Base-by-base conservation (phyloP, 148 eudicot genomes). In the Vaccinium darrowii region DNA sequence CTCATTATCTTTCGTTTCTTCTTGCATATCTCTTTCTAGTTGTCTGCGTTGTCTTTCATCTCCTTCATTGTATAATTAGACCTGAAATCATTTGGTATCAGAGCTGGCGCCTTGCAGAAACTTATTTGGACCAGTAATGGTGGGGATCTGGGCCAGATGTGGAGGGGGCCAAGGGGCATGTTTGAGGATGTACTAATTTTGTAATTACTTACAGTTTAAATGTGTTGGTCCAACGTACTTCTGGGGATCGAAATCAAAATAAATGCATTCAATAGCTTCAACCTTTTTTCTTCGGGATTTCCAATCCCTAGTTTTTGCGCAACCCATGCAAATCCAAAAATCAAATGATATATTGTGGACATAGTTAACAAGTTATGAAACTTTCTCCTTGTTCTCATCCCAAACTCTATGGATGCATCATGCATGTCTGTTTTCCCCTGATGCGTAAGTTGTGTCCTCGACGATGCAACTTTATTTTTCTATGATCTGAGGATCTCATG, bases 401-500 rank as follows among this genome's bases (percentile, higher is more conserved):
- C 15, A 80, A 58, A 60, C 51, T 21, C 50, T 58, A 80, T 39
- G 72, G 71, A 15, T 33, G 52, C 33, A 36, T 1, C 52, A 15
- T 33, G 52, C 33, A 36, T 1, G 23, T 62, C 19, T 49, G 9
- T 82, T n/a, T 27, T 33, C 39, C 73, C 15, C 73, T 25, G 23
- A 82, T 27, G 65, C 84, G 52, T 18, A 54, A 74, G 53, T 73
- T 73, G 47, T 52, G 65, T 53, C 51, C 79, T 27, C 18, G 67
- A 51, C 39, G 50, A 30, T 73, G 71, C 63, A 83, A 73, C 33
- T 36, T 69, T 15, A 30, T 53, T 10, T 53, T 25, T 25, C 13
- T 27, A 25, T 54, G n/a, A 25, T 23, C 60, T 8, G 78, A 72
- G 33, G 16, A 56, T 72, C 30, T 30, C 77, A 83, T 72, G 53